A percentile compares a stretch with the other conserved stretches of the same genome.
phyloP scores from a whole-genome alignment of 2,329 filamentous ascomycete species.

The Alternaria gansuensis region DNA sequence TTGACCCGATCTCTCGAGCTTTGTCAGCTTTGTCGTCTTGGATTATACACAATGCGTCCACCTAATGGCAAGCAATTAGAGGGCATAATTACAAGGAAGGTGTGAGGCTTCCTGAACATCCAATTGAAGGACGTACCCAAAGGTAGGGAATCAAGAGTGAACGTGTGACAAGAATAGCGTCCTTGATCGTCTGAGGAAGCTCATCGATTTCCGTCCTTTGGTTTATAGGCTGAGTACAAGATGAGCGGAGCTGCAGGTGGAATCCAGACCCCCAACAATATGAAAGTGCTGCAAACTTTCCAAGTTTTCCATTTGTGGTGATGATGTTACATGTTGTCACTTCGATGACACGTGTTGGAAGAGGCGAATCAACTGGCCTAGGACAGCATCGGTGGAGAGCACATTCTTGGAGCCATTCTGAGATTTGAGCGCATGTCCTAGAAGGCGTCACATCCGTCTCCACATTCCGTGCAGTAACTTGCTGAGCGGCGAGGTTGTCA shows the following conservation, averaged over 20 bases:
- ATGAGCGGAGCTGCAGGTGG: neutral
- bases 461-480: neutral
- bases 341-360: neutral
- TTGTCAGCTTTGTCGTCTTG: no score
- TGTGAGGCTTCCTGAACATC: no score
- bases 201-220: rapidly evolving
- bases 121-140: neutral
- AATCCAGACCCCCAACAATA: neutral
- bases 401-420: neutral
- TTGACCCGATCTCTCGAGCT: no score
- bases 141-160: neutral
- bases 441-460: neutral
- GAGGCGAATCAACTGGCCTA: neutral
- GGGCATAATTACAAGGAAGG: no score
- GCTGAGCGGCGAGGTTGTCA: neutral
- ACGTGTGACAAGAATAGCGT: neutral
- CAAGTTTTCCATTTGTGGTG: neutral
- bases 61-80: neutral
- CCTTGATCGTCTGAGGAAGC: neutral
- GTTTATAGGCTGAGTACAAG: neutral
- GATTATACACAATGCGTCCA: neutral
- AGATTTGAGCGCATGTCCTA: neutral
- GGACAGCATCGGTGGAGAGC: neutral
- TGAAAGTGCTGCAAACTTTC: neutral
- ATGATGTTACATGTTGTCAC: neutral